Evolutionary conservation across 768 basidiomycete genomes (phyloP).

Genomic region (Lentinula lateritia): DNA sequence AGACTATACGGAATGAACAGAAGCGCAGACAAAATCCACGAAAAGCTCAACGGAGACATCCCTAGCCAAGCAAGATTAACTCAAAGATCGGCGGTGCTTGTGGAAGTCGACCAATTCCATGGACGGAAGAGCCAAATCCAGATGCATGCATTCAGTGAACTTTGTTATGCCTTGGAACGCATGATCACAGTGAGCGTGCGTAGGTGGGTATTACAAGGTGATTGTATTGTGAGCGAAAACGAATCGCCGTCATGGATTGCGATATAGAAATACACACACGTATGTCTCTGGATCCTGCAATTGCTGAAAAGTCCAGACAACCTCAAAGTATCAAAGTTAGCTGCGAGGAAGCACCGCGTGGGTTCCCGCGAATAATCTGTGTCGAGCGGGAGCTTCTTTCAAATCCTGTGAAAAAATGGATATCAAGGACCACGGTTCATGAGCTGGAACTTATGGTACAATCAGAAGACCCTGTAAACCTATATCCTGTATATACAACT

Average conservation of each 20-base stretch:
- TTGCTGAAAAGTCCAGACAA: background rate
- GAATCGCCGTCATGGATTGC: background rate
- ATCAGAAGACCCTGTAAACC: background rate
- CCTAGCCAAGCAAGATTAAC: background rate
- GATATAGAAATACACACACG: background rate
- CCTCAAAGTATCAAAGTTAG: background rate
- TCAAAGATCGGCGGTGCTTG: slow-evolving; percentile 5
- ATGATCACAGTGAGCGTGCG: slow-evolving; percentile 1
- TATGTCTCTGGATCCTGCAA: background rate
- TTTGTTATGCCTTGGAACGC: background rate
- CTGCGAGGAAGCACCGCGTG: background rate
- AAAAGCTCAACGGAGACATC: background rate
- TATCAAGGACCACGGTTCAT: background rate
- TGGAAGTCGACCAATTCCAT: background rate
- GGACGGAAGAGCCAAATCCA: background rate
- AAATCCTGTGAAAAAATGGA: background rate
- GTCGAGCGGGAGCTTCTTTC: background rate
- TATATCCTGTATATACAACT: background rate
- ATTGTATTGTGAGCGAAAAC: background rate
- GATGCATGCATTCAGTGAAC: background rate
- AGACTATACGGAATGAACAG: background rate
- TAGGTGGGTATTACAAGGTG: background rate
- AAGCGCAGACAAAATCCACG: background rate
- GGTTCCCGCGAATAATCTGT: background rate
- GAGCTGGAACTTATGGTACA: background rate